Base-by-base conservation (phyloP, 805 yeast genomes). In the Phaffomyces antillensis region DNA sequence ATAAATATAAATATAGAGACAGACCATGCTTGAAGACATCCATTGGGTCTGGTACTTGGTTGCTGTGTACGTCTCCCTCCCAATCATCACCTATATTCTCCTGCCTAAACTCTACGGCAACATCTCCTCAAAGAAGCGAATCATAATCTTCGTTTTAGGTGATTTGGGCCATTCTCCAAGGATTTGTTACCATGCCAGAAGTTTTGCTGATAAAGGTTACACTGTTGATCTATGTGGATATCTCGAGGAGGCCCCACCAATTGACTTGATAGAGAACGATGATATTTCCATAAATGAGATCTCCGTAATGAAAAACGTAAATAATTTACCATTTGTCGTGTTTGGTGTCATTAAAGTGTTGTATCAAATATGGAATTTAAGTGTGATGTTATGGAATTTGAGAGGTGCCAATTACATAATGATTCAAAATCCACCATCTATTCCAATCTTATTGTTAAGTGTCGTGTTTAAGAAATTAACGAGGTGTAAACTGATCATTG, bases 91-190 rank as follows among this genome's bases (percentile, higher is more conserved):
- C 7, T 70, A 68, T 44, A 43, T 56, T 8, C 25, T 61, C 1
- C 45, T 69, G 20, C 75, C 75, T 1, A 60, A 40, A 39, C n/a
- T 68, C 11, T 60, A 58, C 43, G 73, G 68, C 11, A 55, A 56
- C 43, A 59, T 56, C 31, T 61, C 67, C 7, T 51, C 64, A 6
- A 63, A 70, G 47, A 77, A 72, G 50, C 75, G 87, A 42, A 80
- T 87, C 7, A 73, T 85, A 10, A 79, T 93, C 17, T 74, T 87
- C 50, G 99, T 93, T 3, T 67, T 93, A 17, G 99, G 99, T 2
- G 98, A 91, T 59, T 60, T 93, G 43, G 96, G 96, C 13, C 95
- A 89, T 59, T 90, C 97, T 0, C 99, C 99, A 7, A 72, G 99
- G 48, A 93, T 91, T 85, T 75, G 83, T 53, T 86, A 91, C 64